phyloP scores from a whole-genome alignment of 176 grass and related monocot species.

The Cenchrus fungigraminus region DNA sequence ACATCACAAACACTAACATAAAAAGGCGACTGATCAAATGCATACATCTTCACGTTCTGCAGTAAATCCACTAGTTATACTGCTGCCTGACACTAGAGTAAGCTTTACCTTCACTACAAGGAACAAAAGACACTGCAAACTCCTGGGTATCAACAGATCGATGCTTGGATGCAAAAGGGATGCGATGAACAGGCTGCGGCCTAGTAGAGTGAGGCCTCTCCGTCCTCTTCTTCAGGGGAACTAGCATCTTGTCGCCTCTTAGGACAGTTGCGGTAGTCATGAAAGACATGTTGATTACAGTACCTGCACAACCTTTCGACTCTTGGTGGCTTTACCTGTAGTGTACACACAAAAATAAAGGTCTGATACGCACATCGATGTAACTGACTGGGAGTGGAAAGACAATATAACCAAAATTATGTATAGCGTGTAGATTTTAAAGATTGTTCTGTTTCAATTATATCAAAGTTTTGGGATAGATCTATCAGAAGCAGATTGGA shows the following conservation, averaged over 20 bases:
- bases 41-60: constrained; percentile 3
- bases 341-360: not conserved
- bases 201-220: not conserved
- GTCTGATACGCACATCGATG: not conserved
- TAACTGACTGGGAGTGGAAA: not conserved
- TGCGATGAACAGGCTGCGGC: not conserved
- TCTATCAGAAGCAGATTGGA: not conserved
- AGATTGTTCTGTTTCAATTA: not conserved
- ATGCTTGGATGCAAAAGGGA: not conserved
- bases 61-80: constrained; percentile 9
- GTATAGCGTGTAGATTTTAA: not conserved
- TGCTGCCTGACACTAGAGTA: not conserved
- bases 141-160: not conserved
- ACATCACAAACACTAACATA: not conserved
- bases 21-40: not conserved
- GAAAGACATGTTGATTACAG: not conserved
- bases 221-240: constrained; percentile 19
- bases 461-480: not conserved
- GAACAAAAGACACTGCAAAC: not conserved
- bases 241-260: not conserved
- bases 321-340: constrained; percentile 27
- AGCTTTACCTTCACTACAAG: not conserved
- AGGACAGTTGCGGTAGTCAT: constrained; percentile 37
- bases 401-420: not conserved
- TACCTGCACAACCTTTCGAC: constrained; percentile 8